A percentile compares a stretch with the other conserved stretches of the same genome.
phyloP scores from a whole-genome alignment of 2,329 filamentous ascomycete species.

The Apiospora hydei region DNA sequence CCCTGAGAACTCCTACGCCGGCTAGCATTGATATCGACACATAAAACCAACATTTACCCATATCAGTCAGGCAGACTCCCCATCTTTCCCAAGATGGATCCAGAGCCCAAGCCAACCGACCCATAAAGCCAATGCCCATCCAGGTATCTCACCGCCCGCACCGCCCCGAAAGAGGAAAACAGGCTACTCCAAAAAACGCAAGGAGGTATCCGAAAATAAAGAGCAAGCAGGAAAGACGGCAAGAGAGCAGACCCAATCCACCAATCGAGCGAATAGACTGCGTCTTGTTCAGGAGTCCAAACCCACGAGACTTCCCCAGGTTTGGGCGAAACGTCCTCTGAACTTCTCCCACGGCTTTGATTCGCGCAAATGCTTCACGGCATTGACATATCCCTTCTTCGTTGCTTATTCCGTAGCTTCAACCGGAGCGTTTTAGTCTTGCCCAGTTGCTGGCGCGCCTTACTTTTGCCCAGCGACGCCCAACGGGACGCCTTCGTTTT shows the following conservation, averaged over 20 bases:
- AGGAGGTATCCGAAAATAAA: constrained; percentile 4
- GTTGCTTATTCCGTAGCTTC: neutral
- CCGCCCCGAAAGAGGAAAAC: neutral
- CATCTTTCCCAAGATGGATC: neutral
- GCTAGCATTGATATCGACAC: constrained; percentile 20
- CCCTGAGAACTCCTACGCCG: constrained; percentile 12
- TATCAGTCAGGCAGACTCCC: neutral
- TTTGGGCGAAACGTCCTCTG: neutral
- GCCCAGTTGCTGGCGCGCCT: neutral
- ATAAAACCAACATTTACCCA: neutral
- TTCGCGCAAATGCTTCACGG: neutral
- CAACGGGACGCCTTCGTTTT: neutral
- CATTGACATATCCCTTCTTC: neutral
- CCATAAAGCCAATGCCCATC: constrained; percentile 13
- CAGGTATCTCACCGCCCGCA: neutral
- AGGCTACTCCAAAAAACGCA: neutral
- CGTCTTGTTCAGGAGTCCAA: neutral
- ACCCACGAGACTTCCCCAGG: neutral
- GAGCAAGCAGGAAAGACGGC: neutral
- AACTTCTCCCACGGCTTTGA: neutral
- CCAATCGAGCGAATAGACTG: neutral
- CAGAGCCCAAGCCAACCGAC: neutral
- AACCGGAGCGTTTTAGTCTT: neutral
- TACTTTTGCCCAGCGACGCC: neutral
- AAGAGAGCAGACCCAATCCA: neutral